Evolutionary conservation across 2,329 filamentous ascomycete species (phyloP), one percentile per base, ranked within the genome.

Genomic region (Diaporthe ilicicola): DNA sequence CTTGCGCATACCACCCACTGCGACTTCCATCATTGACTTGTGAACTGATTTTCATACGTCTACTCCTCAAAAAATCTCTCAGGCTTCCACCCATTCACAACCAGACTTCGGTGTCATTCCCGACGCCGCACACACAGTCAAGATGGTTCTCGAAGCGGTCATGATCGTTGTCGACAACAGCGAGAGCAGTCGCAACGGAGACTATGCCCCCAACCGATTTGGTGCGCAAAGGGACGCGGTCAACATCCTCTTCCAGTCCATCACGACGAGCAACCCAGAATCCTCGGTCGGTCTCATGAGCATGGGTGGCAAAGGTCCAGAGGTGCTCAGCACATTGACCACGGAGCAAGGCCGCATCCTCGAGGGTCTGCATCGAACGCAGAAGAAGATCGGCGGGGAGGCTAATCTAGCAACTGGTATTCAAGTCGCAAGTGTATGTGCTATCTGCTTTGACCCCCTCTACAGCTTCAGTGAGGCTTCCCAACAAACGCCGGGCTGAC

Each of bases 121-220:
- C 70, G 71, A 53, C 44, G 64, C 64, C 70, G 70, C 42, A 55
- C 69, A 65, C 70, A 66, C 68, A 73, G 84, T 82, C 90, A 95
- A 88, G 80, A 99, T 99, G 96, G 93, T 92, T 84, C 92, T 99
- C 84, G 96, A 99, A 91, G 97, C 96, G 86, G 97, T 97, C 74
- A 98, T 99, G 95, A 94, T 99, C 83, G 92, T 98, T 88, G 94
- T 98, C 79, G 96, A 99, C 89, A 99, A 98, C 88, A 98, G 95
- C 87, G 96, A 99, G 87, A 95, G 93, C 86, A 97, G 94, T 87
- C 91, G 96, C 81, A 99, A 99, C 84, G 96, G 97, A 80, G 96
- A 99, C 82, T 89, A 88, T 82, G 93, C 93, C 79, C 95, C 96
- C 71, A 97, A 95, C 76, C 91, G 96, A 83, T 99, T 95, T 88